A percentile compares a stretch with the other conserved stretches of the same genome.
phyloP scores from a whole-genome alignment of 495 filamentous ascomycete species.

The Tetracladium marchalianum region DNA sequence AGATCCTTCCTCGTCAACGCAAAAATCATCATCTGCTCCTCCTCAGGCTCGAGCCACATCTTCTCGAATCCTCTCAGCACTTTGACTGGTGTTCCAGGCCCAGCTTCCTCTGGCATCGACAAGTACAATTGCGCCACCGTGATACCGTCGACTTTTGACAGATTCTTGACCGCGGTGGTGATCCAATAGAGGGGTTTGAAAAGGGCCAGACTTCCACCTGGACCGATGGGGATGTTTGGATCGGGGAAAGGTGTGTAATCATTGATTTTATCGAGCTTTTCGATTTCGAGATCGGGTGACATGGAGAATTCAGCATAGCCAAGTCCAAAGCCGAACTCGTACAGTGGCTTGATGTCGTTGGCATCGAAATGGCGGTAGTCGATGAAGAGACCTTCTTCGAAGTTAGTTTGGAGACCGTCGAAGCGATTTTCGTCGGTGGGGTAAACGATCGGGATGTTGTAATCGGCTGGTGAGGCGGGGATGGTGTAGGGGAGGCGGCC shows the following conservation, averaged over 20 bases:
- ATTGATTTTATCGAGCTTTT: constrained; percentile 34
- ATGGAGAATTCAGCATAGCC: constrained; percentile 53
- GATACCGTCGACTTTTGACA: constrained; percentile 33
- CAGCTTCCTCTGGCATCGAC: constrained; percentile 33
- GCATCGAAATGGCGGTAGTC: constrained; percentile 51
- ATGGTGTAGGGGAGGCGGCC: constrained; percentile 87
- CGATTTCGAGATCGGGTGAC: constrained; percentile 32
- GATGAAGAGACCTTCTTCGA: constrained; percentile 39
- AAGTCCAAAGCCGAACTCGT: constrained; percentile 60
- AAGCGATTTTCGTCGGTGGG: constrained; percentile 24
- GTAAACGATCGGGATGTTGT: constrained; percentile 12
- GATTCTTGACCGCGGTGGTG: constrained; percentile 44
- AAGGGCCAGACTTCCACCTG: constrained; percentile 50
- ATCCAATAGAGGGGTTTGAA: constrained; percentile 49
- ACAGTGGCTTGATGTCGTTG: constrained; percentile 44
- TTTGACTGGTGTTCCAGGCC: constrained; percentile 12
- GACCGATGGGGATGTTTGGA: constrained; percentile 30
- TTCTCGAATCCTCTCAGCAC: constrained; percentile 23
- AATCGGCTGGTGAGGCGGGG: constrained; percentile 23
- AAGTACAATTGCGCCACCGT: constrained; percentile 41
- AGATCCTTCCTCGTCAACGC: constrained; percentile 19
- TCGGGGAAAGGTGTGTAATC: constrained; percentile 21
- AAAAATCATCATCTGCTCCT: constrained; percentile 11
- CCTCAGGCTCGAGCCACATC: constrained; percentile 6
- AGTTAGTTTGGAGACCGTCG: constrained; percentile 10